Percentiles rank a stretch among this genome's conserved stretches.
These are phyloP conservation scores for Apodospora peruviana DNA, from an alignment of 495 filamentous ascomycete species.

Conservation along the genomic window DNA sequence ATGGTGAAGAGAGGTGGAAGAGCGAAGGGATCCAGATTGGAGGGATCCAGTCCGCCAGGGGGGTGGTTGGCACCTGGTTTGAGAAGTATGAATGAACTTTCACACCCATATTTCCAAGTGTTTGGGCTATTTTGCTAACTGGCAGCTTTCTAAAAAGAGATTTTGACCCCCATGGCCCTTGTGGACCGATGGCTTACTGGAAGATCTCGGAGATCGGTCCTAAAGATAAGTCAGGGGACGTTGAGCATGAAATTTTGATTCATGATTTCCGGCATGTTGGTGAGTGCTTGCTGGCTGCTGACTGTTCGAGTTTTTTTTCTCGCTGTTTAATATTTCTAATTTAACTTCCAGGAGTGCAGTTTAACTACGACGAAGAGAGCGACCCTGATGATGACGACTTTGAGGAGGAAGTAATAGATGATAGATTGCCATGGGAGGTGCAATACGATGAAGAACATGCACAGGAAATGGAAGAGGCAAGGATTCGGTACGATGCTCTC, in stretches of 20 bases:
- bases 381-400: no score
- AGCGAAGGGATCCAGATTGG: constrained; percentile 64
- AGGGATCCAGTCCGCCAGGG: constrained; percentile 49
- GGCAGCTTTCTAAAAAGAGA: constrained; percentile 30
- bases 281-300: no score
- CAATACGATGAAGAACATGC: no score
- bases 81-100: constrained; percentile 44
- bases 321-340: no score
- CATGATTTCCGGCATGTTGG: no score
- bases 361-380: no score
- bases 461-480: no score
- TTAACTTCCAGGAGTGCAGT: no score
- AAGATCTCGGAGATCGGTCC: constrained; percentile 48
- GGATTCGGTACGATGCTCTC: no score
- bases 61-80: constrained; percentile 62
- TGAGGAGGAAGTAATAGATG: no score
- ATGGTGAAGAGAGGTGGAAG: constrained; percentile 56
- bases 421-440: no score
- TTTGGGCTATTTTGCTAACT: background rate
- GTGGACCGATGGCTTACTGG: constrained; percentile 64
- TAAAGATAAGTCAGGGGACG: constrained; percentile 11
- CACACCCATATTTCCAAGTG: background rate
- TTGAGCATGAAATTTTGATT: background rate
- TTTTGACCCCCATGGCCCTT: constrained; percentile 53
- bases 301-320: no score